Percentiles rank a stretch among this genome's conserved stretches.
Conservation (phyloP, 306 rosid species). For the Amphicarpaea edgeworthii region DNA sequence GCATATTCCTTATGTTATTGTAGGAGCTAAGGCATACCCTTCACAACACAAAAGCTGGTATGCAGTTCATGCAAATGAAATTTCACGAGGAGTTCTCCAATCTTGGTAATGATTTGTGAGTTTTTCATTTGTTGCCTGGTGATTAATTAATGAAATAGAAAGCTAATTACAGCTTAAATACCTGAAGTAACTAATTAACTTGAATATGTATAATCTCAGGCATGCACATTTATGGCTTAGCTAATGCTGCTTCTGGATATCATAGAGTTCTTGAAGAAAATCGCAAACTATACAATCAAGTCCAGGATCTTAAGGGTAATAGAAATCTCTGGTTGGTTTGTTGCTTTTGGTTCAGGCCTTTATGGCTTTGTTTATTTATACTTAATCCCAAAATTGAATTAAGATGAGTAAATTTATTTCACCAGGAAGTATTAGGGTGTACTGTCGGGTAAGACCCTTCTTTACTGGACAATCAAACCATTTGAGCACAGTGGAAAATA, state of each 20-base stretch:
- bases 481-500: constrained; percentile 73
- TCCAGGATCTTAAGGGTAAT: constrained; percentile 97
- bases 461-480: constrained; percentile 69
- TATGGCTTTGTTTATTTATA: background rate
- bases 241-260: constrained; percentile 96
- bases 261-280: constrained; percentile 96
- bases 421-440: constrained; percentile 95
- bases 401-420: constrained; percentile 40
- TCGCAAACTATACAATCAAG: constrained; percentile 91
- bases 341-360: constrained; percentile 33
- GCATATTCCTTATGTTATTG: constrained; percentile 24
- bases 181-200: background rate
- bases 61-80: constrained; percentile 88
- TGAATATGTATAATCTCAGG: constrained; percentile 55
- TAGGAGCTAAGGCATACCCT: constrained; percentile 83
- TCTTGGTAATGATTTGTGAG: constrained; percentile 65
- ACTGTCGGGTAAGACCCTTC: constrained; percentile 97
- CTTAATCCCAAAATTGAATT: constrained; percentile 15
- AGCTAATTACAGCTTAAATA: too few species aligned
- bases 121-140: constrained; percentile 10
- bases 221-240: constrained; percentile 73
- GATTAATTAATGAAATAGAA: background rate
- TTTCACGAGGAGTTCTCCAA: constrained; percentile 83
- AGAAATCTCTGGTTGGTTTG: constrained; percentile 18
- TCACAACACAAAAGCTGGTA: constrained; percentile 79